Percentiles rank a stretch among this genome's conserved stretches.
phyloP scores from a whole-genome alignment of 1,284 basidiomycete species.

The Takashimella tepidaria region DNA sequence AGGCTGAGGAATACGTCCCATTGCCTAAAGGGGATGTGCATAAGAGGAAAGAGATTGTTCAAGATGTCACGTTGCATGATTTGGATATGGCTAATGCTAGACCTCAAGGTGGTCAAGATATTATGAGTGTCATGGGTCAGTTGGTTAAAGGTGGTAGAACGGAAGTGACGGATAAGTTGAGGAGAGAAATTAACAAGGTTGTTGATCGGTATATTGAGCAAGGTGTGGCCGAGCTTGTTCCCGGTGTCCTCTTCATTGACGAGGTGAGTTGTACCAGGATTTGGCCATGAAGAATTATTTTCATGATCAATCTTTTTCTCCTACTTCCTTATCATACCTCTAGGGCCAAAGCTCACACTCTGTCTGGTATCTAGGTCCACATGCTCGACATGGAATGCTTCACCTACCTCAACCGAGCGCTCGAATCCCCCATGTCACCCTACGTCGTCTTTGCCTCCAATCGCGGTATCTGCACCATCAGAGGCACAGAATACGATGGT shows the following conservation, averaged over 20 bases:
- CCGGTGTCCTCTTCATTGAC: constrained; percentile 97
- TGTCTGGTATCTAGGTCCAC: constrained; percentile 68
- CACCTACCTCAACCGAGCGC: constrained; percentile 92
- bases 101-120: constrained; percentile 85
- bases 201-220: constrained; percentile 97
- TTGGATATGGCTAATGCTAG: constrained; percentile 95
- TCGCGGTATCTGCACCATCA: constrained; percentile 82
- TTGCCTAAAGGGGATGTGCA: constrained; percentile 97
- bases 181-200: constrained; percentile 96
- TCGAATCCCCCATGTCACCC: constrained; percentile 94
- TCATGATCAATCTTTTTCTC: background rate
- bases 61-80: constrained; percentile 94
- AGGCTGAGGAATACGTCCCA: constrained; percentile 97
- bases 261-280: constrained; percentile 62
- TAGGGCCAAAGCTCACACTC: background rate
- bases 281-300: no score
- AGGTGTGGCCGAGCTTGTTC: constrained; percentile 94
- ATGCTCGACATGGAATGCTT: constrained; percentile 99
- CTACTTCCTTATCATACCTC: background rate
- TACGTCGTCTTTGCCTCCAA: constrained; percentile 97
- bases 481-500: constrained; percentile 66
- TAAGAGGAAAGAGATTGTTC: constrained; percentile 94
- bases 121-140: constrained; percentile 98
- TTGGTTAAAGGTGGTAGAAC: constrained; percentile 90
- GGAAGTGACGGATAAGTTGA: constrained; percentile 93